Evolutionary conservation across 805 yeast genomes (phyloP), one percentile per base, ranked within the genome.

Genomic region (Kodamaea leandrae): DNA sequence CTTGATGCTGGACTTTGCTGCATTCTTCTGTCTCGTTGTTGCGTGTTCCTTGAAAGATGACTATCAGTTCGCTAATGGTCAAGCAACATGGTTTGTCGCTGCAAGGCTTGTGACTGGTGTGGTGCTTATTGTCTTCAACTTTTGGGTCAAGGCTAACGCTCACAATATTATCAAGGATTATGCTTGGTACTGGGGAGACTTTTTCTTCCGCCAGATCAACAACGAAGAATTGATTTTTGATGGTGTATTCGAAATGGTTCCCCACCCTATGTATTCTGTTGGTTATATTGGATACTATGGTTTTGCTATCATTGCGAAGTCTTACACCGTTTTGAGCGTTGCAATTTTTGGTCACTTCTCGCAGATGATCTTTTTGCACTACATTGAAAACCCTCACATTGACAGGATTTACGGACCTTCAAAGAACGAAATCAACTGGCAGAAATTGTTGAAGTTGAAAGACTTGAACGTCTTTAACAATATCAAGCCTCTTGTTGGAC

Each of bases 131-230:
- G 44, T 83, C 14, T 84, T 87, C 67, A 86, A 86, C 55, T 68
- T 83, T 20, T 83, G 93, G 89, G 95, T 86, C 35, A 86, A 86
- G 58, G 64, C 86, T 17, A 90, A 87, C 59, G 95, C 95, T 24
- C 96, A 86, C 59, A 75, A 89, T 49, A 89, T 86, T 14, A 89
- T 86, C 44, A 86, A 86, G 59, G 96, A 86, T 57, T 86, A 81
- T 57, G 96, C 96, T 8, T 86, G 96, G 96, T 86, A 86, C 61
- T 86, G 96, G 96, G 96, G 96, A 19, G 96, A 87, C 62, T 86
- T 86, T 64, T 86, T 86, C 73, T 86, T 86, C 64, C 68, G 88
- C 41, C 85, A 84, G 57, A 64, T 68, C 48, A 69, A 68, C 49
- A 78, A 77, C 47, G 77, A 72, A 57, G 82, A 83, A 44, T 72